phyloP scores from a whole-genome alignment of 139 green algal species.

The Pseudopediastrum boryanum region DNA sequence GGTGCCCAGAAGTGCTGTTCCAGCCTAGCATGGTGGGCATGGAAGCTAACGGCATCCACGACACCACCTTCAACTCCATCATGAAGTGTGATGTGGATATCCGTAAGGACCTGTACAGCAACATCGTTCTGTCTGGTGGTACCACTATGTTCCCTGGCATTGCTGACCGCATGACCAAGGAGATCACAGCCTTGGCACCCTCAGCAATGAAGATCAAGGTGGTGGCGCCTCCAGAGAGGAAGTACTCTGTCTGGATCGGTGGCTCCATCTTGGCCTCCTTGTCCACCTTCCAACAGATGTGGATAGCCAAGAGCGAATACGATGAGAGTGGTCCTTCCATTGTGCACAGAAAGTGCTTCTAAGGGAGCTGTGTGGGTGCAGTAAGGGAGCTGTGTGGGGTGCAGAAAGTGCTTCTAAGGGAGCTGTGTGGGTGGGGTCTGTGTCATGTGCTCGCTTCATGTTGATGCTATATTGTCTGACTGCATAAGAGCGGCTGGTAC shows the following conservation, averaged over 20 bases:
- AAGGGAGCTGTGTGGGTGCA: background rate
- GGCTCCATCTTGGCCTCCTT: constrained; percentile 98
- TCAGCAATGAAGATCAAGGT: constrained; percentile 95
- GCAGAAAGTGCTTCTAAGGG: constrained; percentile 68
- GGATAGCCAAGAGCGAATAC: constrained; percentile 95
- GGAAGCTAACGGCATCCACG: constrained; percentile 92
- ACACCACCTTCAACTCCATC: constrained; percentile 98
- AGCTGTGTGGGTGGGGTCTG: background rate
- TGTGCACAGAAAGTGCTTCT: constrained; percentile 84
- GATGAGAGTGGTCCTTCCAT: constrained; percentile 96
- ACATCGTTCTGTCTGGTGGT: constrained; percentile 92
- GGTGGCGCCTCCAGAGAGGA: constrained; percentile 72
- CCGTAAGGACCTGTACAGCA: constrained; percentile 96
- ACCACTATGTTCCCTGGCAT: constrained; percentile 99
- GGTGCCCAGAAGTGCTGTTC: constrained; percentile 98
- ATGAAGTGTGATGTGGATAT: constrained; percentile 99
- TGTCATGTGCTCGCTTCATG: constrained; percentile 80
- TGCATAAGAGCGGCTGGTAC: too few relatives aligned
- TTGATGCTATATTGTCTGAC: too few relatives aligned
- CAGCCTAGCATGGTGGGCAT: constrained; percentile 90
- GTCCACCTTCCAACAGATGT: constrained; percentile 95
- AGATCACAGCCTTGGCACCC: constrained; percentile 91
- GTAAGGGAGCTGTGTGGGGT: constrained; percentile 69
- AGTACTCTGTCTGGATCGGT: constrained; percentile 97
- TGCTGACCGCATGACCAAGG: constrained; percentile 96